Base-by-base conservation (phyloP, 768 basidiomycete genomes). In the Mycena capillaripes region DNA sequence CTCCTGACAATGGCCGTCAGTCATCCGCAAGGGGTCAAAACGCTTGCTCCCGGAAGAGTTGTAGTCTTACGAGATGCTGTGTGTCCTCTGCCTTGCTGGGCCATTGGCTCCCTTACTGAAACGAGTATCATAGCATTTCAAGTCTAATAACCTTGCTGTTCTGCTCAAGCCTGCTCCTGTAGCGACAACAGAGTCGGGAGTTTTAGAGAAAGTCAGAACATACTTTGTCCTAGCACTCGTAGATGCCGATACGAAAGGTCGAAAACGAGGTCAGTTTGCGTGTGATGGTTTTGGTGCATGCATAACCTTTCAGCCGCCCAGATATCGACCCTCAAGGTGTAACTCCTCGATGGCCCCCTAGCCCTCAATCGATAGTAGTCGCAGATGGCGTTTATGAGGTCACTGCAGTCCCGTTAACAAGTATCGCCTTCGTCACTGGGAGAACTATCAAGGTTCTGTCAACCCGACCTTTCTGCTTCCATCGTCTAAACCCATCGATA, bases 41-140 rank as follows among this genome's bases (percentile, higher is more conserved):
- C 89, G 7, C 81, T 99, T 55, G 80, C 84, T 19, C 78, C 90
- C 0, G 97, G 97, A 4, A 87, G 98, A 64, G 90, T 98, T 23
- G 90, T 99, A 3, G 81, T 99, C 40, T 83, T 99, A 40, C 90
- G 92, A 57, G 93, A 98, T 78, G 88, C 89, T 44, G 97, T 98
- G 82, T 77, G 92, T 48, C 60, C 2, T 79, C 27, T 16, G 14
- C 58, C 48, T 44, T 17, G 36, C 70, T 56, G 12, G 29, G 30
- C 27, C 25, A 27, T 4, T 36, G 46, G 25, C 46, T 34, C 29
- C 56, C 7, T 32, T 52, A 50, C 66, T 75, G 44, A 66, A 60
- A 30, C 21, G 29, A n/a, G 34, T 30, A n/a, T 66, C 34, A 34
- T 76, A 97, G 96, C 94, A 96, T 79, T 97, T 95, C 80, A 85